phyloP scores from a whole-genome alignment of 179 eudicot genomes.

The Amaranthus tricolor region DNA sequence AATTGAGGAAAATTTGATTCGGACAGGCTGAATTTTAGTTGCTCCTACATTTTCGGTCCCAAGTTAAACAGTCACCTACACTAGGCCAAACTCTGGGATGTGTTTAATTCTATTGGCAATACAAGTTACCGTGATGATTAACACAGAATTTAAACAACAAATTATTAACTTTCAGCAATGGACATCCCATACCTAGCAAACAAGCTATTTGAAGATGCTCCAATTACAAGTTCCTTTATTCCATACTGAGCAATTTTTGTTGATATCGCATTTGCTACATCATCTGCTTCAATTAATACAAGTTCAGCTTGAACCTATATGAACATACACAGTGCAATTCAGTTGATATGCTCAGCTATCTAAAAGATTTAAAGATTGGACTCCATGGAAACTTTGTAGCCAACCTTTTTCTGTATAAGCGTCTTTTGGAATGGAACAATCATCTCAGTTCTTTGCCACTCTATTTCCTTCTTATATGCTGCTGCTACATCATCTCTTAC shows the following conservation, averaged over 20 bases:
- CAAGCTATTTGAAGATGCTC: conserved; percentile 73
- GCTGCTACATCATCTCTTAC: conserved; percentile 74
- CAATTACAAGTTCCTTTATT: conserved; percentile 71
- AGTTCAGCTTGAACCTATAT: conserved; percentile 66
- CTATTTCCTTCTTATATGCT: conserved; percentile 72
- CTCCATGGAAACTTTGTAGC: not conserved
- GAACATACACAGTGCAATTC: not conserved
- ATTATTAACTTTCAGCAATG: not conserved
- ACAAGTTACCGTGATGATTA: too few relatives aligned
- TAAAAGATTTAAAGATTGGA: not conserved
- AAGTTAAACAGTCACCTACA: too few relatives aligned
- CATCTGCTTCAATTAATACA: conserved; percentile 71
- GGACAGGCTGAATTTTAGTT: too few relatives aligned
- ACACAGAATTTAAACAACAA: not conserved
- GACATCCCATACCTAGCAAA: conserved; percentile 64
- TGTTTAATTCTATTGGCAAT: too few relatives aligned
- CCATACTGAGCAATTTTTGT: conserved; percentile 34
- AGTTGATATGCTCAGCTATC: not conserved
- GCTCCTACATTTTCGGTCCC: too few relatives aligned
- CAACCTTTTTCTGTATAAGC: conserved; percentile 52
- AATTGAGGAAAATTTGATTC: not conserved
- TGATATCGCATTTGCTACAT: conserved; percentile 52
- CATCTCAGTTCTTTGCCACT: conserved; percentile 69
- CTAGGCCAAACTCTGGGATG: too few relatives aligned
- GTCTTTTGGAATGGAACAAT: conserved; percentile 63